Evolutionary conservation across 2,329 filamentous ascomycete species (phyloP).

Genomic region (Sarocladium oryzae): DNA sequence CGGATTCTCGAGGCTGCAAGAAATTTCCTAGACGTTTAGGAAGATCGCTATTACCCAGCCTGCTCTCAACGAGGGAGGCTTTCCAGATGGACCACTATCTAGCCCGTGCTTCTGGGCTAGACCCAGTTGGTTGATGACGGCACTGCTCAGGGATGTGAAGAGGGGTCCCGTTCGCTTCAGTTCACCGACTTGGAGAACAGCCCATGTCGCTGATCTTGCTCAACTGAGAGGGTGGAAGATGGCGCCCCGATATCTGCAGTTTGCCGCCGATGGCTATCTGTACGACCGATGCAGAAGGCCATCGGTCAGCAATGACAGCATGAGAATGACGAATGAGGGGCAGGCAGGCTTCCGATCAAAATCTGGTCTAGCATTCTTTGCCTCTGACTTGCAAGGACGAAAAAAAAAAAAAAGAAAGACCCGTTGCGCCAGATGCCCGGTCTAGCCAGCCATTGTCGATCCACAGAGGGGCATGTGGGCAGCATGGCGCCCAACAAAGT

Average conservation of each 20-base stretch:
- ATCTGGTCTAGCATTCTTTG: neutral
- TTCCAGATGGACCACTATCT: neutral
- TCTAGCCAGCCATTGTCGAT: neutral
- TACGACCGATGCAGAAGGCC: neutral
- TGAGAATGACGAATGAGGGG: neutral
- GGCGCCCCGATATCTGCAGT: neutral
- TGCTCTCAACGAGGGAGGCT: neutral
- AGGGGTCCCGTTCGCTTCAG: constrained; percentile 2
- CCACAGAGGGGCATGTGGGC: constrained; percentile 9
- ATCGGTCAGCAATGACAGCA: neutral
- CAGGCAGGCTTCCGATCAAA: neutral
- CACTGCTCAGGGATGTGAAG: constrained; percentile 5
- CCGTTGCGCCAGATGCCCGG: neutral
- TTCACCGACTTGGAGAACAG: neutral
- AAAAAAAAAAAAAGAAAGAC: neutral
- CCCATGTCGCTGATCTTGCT: constrained; percentile 6
- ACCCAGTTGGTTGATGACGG: constrained; percentile 6
- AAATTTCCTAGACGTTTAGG: neutral
- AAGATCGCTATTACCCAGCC: neutral
- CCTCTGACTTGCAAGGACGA: neutral
- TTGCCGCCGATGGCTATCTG: neutral
- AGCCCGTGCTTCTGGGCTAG: constrained; percentile 1
- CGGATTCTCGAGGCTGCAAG: neutral
- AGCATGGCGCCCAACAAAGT: constrained; percentile 5
- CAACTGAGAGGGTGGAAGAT: constrained; percentile 4